These are phyloP conservation scores for Protoeuglena noctilucae DNA, from an alignment of 139 green algal species.

Conservation along the genomic window DNA sequence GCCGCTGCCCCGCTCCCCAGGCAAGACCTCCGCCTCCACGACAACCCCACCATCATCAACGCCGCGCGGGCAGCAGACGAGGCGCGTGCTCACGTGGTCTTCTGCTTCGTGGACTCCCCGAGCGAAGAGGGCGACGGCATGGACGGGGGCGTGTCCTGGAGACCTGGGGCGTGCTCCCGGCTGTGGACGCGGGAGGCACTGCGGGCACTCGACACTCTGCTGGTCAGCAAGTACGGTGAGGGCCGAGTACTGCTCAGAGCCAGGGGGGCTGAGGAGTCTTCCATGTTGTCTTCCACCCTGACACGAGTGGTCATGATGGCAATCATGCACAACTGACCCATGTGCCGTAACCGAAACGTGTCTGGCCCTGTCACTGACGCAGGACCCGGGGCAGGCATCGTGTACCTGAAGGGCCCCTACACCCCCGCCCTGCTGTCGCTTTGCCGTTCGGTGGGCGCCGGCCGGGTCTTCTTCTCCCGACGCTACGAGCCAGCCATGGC, in stretches of 20 bases:
- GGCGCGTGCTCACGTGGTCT: slow-evolving; percentile 22
- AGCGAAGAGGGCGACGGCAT: slow-evolving; percentile 18
- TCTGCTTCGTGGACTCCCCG: slow-evolving; percentile 29
- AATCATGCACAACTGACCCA: too few relatives aligned
- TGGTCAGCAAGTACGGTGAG: neutral
- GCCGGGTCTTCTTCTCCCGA: neutral
- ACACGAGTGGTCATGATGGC: too few relatives aligned
- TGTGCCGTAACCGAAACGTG: too few relatives aligned
- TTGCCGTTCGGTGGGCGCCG: too few relatives aligned
- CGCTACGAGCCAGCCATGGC: neutral
- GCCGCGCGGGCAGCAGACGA: slow-evolving; percentile 14
- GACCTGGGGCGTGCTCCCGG: slow-evolving; percentile 13
- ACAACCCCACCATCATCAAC: slow-evolving; percentile 30
- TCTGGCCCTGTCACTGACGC: too few relatives aligned
- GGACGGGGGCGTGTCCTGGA: slow-evolving; percentile 9
- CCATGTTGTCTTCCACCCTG: too few relatives aligned
- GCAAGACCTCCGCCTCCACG: slow-evolving; percentile 36
- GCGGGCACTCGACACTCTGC: neutral
- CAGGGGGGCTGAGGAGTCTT: too few relatives aligned
- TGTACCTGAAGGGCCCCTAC: neutral
- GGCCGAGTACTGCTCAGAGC: neutral
- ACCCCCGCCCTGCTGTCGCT: neutral
- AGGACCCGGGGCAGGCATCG: neutral
- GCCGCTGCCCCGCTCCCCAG: too few relatives aligned
- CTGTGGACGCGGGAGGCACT: slow-evolving; percentile 17